Percentiles rank a stretch among this genome's conserved stretches.
These are phyloP conservation scores for Sclerotinia nivalis DNA, from an alignment of 2,329 filamentous ascomycete species.

Conservation along the genomic window DNA sequence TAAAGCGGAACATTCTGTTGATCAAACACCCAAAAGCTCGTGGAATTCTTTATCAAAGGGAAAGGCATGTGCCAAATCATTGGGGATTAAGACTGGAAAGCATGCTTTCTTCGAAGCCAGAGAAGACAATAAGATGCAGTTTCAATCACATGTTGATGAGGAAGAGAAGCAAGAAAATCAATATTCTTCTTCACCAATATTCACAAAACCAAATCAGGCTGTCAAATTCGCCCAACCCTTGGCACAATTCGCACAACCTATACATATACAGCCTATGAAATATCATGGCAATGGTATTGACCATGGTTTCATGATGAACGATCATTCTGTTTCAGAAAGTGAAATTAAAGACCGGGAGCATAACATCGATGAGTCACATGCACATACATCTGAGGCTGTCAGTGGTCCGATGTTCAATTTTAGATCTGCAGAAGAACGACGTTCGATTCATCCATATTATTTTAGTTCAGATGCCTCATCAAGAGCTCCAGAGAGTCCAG, in stretches of 20 bases:
- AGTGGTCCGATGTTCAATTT: not conserved
- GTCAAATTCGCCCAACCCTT: not conserved
- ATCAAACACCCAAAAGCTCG: not conserved
- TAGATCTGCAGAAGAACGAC: not conserved
- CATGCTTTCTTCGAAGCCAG: conserved; percentile 39
- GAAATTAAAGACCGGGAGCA: no score
- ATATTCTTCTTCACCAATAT: not conserved
- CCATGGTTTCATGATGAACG: not conserved
- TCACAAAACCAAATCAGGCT: not conserved
- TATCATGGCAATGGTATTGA: not conserved
- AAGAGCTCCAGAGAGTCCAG: conserved; percentile 21
- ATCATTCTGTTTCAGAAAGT: not conserved
- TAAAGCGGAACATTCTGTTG: not conserved
- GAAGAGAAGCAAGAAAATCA: not conserved
- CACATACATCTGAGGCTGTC: no score
- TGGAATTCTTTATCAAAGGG: not conserved
- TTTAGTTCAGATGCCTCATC: conserved; percentile 20
- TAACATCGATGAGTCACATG: no score
- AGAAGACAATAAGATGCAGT: conserved; percentile 37
- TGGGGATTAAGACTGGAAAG: conserved; percentile 39
- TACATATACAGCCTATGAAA: not conserved
- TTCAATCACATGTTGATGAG: conserved; percentile 21
- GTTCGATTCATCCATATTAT: conserved; percentile 17
- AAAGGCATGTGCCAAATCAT: conserved; percentile 25
- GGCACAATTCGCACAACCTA: not conserved